These are phyloP conservation scores for Phialemonium atrogriseum DNA, from an alignment of 2,329 filamentous ascomycete genomes.

Conservation along the genomic window DNA sequence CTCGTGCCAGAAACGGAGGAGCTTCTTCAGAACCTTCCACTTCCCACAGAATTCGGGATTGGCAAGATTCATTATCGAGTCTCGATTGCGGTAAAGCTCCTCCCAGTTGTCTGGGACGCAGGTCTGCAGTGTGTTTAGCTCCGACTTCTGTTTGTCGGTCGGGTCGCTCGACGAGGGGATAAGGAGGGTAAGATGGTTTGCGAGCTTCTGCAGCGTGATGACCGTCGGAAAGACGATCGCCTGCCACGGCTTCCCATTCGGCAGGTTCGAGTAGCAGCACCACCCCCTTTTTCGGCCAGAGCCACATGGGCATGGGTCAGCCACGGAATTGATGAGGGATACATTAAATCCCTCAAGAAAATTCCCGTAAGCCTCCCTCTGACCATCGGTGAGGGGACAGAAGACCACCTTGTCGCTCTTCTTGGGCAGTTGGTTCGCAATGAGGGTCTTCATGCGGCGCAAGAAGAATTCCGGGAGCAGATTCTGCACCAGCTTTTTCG, in stretches of 20 bases:
- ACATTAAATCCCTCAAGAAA: constrained; percentile 69
- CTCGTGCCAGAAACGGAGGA: constrained; percentile 82
- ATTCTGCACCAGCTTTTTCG: constrained; percentile 76
- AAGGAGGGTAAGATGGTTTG: constrained; percentile 86
- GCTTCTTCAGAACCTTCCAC: constrained; percentile 82
- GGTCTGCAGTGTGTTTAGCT: constrained; percentile 63
- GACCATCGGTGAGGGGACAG: constrained; percentile 77
- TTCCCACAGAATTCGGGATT: constrained; percentile 94
- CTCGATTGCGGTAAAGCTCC: constrained; percentile 62
- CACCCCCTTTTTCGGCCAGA: constrained; percentile 67
- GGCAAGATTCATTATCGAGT: constrained; percentile 71
- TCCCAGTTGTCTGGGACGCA: constrained; percentile 71
- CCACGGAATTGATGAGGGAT: constrained; percentile 57
- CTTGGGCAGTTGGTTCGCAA: constrained; percentile 85
- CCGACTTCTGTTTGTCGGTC: constrained; percentile 67
- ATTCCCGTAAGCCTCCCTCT: constrained; percentile 74
- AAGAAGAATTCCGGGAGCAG: constrained; percentile 85
- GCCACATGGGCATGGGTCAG: constrained; percentile 61
- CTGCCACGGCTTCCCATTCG: constrained; percentile 61
- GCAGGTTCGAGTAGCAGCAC: constrained; percentile 62
- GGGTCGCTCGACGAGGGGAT: constrained; percentile 60
- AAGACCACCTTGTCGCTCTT: constrained; percentile 95
- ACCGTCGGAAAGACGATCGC: constrained; percentile 79
- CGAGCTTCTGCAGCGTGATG: constrained; percentile 72
- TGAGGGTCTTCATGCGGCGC: constrained; percentile 84